Evolutionary conservation across 441 rosid species (phyloP).

Genomic region (Corymbia calophylla): DNA sequence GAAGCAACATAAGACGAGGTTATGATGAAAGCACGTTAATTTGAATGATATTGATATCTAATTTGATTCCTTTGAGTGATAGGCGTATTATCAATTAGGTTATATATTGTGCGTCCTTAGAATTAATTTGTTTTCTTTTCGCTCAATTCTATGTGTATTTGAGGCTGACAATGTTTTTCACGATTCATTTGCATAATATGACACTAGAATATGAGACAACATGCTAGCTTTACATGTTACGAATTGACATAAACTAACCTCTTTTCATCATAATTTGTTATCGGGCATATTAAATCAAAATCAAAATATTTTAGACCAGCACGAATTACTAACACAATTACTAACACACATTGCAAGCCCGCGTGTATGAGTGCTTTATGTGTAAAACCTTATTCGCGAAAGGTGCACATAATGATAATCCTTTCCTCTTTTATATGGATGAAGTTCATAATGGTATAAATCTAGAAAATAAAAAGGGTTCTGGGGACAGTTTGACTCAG

Average conservation of each 20-base stretch:
- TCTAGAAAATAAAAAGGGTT: background rate
- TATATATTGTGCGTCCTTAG: background rate
- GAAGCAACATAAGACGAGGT: too few relatives aligned
- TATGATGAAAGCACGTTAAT: too few relatives aligned
- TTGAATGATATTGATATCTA: too few relatives aligned
- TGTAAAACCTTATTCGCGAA: background rate
- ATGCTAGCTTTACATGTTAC: background rate
- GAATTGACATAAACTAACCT: background rate
- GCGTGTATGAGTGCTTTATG: background rate
- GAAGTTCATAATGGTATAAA: background rate
- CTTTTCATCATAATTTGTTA: background rate
- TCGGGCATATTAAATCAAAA: background rate
- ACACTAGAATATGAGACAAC: background rate
- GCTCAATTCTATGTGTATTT: background rate
- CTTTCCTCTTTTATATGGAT: background rate
- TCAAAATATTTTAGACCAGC: background rate
- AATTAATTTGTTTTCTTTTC: background rate
- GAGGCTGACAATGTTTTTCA: background rate
- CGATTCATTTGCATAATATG: background rate
- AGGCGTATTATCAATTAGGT: too few relatives aligned
- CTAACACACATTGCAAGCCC: background rate
- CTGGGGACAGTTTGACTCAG: background rate
- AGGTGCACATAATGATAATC: background rate
- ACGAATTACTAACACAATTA: background rate
- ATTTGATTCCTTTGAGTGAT: too few relatives aligned